Evolutionary conservation across 2,329 filamentous ascomycete species (phyloP).

Genomic region (Aspergillus sp.): DNA sequence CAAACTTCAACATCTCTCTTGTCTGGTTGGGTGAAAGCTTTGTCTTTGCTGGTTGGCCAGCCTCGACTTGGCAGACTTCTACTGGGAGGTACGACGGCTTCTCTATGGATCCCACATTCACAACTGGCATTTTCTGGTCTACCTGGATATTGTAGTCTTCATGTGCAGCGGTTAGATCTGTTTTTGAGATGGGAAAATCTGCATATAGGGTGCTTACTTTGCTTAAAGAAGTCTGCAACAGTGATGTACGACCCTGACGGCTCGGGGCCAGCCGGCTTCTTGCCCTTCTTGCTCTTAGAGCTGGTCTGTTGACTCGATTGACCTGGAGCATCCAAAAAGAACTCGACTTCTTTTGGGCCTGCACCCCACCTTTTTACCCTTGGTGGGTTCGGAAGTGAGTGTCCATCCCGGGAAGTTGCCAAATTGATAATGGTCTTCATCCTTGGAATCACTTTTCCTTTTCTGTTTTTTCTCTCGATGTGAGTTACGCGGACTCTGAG

Average conservation of each 20-base stretch:
- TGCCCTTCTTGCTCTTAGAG: constrained; percentile 27
- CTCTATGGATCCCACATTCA: constrained; percentile 63
- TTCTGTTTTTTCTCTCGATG: constrained; percentile 36
- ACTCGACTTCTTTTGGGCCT: constrained; percentile 54
- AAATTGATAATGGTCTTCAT: constrained; percentile 50
- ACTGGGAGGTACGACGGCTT: constrained; percentile 66
- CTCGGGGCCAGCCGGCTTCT: constrained; percentile 32
- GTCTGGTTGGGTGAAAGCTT: constrained; percentile 64
- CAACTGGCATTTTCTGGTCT: constrained; percentile 53
- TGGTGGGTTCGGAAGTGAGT: constrained; percentile 34
- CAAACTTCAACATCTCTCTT: constrained; percentile 68
- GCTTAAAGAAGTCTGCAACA: constrained; percentile 53
- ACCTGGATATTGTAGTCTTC: constrained; percentile 40
- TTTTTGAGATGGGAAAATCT: neutral
- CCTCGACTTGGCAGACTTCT: constrained; percentile 63
- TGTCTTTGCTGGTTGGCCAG: constrained; percentile 63
- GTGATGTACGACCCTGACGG: constrained; percentile 47
- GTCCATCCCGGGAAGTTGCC: constrained; percentile 43
- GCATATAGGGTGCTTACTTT: constrained; percentile 32
- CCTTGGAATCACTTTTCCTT: constrained; percentile 32
- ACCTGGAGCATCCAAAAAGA: constrained; percentile 47
- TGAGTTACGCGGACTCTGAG: constrained; percentile 46
- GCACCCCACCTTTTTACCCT: constrained; percentile 41
- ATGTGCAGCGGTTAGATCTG: neutral
- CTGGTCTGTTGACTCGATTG: constrained; percentile 12